These are phyloP conservation scores for Myxozyma lipomycoides DNA, from an alignment of 805 yeast species.

Conservation along the genomic window DNA sequence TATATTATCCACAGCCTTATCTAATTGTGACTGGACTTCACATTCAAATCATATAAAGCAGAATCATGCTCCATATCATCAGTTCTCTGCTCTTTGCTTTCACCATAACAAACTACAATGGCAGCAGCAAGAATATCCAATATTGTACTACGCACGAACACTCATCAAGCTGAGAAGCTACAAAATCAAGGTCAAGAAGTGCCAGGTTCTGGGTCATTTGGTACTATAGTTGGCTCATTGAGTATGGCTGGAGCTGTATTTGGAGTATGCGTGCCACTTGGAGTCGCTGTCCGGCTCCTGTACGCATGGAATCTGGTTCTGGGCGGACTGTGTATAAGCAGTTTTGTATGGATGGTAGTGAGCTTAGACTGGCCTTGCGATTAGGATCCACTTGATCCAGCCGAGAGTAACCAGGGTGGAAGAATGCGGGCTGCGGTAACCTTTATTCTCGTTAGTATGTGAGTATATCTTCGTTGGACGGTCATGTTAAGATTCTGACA, in stretches of 20 bases:
- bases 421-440: slow-evolving; percentile 21
- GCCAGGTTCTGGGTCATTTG: slow-evolving; percentile 7
- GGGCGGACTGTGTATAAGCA: slow-evolving; percentile 4
- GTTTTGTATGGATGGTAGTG: slow-evolving; percentile 8
- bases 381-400: slow-evolving; percentile 23
- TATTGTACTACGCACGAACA: slow-evolving; percentile 7
- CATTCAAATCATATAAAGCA: too few species aligned
- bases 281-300: neutral
- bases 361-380: slow-evolving; percentile 13
- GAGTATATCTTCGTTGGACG: slow-evolving; percentile 4
- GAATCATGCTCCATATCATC: too few species aligned
- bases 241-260: slow-evolving; percentile 11
- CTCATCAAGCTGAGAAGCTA: slow-evolving; percentile 9
- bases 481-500: neutral
- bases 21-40: too few species aligned
- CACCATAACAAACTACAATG: too few species aligned
- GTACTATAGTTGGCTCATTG: slow-evolving; percentile 5
- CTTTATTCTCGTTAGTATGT: slow-evolving; percentile 16
- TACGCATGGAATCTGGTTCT: slow-evolving; percentile 14
- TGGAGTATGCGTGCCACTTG: neutral
- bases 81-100: too few species aligned
- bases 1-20: too few species aligned
- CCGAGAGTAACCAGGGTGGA: slow-evolving; percentile 7
- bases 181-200: neutral
- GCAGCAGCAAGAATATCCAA: neutral